Evolutionary conservation across 2,329 filamentous ascomycete genomes (phyloP), one percentile per base, ranked within the genome.

Genomic region (Aspergillus brunneoviolaceus): DNA sequence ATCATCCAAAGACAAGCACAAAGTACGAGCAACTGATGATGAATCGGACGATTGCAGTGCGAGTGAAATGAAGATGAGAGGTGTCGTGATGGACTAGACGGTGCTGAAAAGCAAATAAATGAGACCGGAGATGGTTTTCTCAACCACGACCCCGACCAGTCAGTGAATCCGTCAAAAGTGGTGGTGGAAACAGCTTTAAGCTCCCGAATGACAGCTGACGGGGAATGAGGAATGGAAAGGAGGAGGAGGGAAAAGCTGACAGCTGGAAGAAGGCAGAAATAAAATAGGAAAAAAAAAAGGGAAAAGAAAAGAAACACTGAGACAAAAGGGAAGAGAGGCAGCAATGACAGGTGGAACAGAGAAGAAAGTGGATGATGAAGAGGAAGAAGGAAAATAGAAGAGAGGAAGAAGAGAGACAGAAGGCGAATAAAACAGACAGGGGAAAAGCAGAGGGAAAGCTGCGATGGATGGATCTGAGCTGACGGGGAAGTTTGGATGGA

Each of bases 391-490:
- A 53, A 53, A 65, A 49, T 54, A 58, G 59, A 62, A 54, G 48
- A 49, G 55, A 59, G 63, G 61, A 25, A 35, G 52, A 63, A 60
- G 60, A 60, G 27, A 29, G 27, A 29, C 27, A 29, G 58, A 51
- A 55, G 54, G 59, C 27, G 7, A 57, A 56, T 60, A 55, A 59
- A 7, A 29, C 27, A 55, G 58, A 63, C 50, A 39, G 63, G 60
- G 56, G 53, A 57, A 60, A 60, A 62, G 52, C 56, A 63, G 58
- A 63, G 57, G 62, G 65, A 67, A 64, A 68, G 63, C 61, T 64
- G 63, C 61, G 58, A 63, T 63, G 23, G 65, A 63, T 60, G 23
- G 65, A 63, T 60, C 63, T 63, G 63, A 65, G 62, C 58, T 61
- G 60, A 60, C 48, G 53, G 60, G 60, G 58, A 55, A 58, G 49